These are phyloP conservation scores for Chionographis japonica DNA, from an alignment of 106 monocot genomes.

Conservation along the genomic window DNA sequence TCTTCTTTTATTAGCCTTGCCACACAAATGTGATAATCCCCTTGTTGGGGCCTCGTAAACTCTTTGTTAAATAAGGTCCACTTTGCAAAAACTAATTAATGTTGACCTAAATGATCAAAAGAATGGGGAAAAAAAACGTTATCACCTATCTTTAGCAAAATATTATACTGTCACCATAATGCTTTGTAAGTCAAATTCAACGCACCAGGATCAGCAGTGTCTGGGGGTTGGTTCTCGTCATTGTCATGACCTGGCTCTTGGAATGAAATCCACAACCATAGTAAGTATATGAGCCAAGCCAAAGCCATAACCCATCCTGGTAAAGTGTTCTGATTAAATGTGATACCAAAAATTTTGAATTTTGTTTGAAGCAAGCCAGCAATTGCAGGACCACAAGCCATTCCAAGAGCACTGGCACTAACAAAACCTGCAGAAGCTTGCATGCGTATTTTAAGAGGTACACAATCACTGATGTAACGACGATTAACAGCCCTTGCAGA, in stretches of 20 bases:
- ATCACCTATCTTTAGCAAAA: no score
- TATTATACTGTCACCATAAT: background rate
- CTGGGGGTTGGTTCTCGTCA: conserved; percentile 9
- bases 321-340: conserved; percentile 34
- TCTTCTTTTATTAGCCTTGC: no score
- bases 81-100: background rate
- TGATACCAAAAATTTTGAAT: conserved; percentile 26
- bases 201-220: conserved; percentile 22
- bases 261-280: conserved; percentile 42
- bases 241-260: conserved; percentile 29
- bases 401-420: conserved; percentile 53
- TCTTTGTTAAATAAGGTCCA: background rate
- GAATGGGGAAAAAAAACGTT: no score
- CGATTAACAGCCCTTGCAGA: conserved; percentile 53
- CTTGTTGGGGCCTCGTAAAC: no score
- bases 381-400: conserved; percentile 49
- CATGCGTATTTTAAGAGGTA: conserved; percentile 38
- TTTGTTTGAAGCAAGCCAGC: conserved; percentile 40
- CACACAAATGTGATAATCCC: background rate
- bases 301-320: conserved; percentile 49
- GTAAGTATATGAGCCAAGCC: conserved; percentile 31
- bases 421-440: conserved; percentile 51
- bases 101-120: no score
- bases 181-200: background rate
- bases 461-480: conserved; percentile 46